Conservation (phyloP, 257 asterid genomes). For the Solanum corneliomulleri region DNA sequence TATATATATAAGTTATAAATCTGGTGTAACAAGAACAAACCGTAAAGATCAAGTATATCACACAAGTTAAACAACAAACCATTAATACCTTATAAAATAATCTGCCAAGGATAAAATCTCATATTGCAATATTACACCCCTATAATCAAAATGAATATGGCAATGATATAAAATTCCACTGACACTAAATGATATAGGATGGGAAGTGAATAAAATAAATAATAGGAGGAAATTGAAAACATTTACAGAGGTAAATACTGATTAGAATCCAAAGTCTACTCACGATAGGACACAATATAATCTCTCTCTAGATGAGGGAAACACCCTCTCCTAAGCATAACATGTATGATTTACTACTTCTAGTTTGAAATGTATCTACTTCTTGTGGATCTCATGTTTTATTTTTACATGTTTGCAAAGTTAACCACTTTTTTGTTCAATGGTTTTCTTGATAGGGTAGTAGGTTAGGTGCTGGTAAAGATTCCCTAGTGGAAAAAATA, state of each 20-base stretch:
- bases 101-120: conserved; percentile 89
- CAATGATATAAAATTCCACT: not conserved
- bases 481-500: not conserved
- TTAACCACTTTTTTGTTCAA: no score
- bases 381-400: conserved; percentile 5
- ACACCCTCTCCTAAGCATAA: not conserved
- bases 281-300: not conserved
- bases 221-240: not conserved
- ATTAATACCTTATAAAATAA: conserved; percentile 68
- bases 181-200: not conserved
- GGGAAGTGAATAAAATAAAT: not conserved
- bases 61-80: not conserved
- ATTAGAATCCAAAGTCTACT: not conserved
- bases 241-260: not conserved
- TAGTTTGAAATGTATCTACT: no score
- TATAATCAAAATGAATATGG: conserved; percentile 17
- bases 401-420: no score
- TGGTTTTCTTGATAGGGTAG: no score
- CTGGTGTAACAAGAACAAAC: not conserved
- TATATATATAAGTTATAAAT: not conserved
- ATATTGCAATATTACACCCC: conserved; percentile 91
- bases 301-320: not conserved
- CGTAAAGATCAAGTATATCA: not conserved
- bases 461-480: no score
- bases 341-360: not conserved